A percentile compares a stretch with the other conserved stretches of the same genome.
Conservation (phyloP, 1,139 yeast species). For the Suhomyces maxii region DNA sequence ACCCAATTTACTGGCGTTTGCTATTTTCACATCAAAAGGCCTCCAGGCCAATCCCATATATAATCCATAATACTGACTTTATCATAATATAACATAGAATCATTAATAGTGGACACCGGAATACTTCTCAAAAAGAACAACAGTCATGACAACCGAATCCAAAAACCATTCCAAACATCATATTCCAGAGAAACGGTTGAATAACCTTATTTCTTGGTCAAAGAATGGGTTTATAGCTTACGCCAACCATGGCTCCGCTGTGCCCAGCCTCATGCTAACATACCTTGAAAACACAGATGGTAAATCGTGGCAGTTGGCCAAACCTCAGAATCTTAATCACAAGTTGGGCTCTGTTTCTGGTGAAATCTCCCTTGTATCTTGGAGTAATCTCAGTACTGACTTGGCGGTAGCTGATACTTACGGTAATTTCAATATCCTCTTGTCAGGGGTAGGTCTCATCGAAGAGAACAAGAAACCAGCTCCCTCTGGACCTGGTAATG, state of each 20-base stretch:
- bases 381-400: slow-evolving; percentile 57
- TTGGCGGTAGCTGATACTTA: slow-evolving; percentile 49
- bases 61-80: too few relatives aligned
- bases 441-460: slow-evolving; percentile 46
- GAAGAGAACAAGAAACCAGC: slow-evolving; percentile 11
- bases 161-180: not conserved
- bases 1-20: too few relatives aligned
- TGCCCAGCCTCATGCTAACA: slow-evolving; percentile 47
- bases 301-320: slow-evolving; percentile 62
- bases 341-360: slow-evolving; percentile 34
- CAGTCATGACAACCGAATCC: not conserved
- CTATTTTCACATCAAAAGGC: too few relatives aligned
- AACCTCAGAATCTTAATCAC: slow-evolving; percentile 44
- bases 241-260: slow-evolving; percentile 24
- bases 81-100: too few relatives aligned
- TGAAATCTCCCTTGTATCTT: slow-evolving; percentile 35
- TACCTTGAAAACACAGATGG: slow-evolving; percentile 68
- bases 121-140: too few relatives aligned
- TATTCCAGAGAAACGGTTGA: not conserved
- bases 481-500: not conserved
- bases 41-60: too few relatives aligned
- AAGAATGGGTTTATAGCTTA: slow-evolving; percentile 73
- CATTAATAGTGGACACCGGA: too few relatives aligned
- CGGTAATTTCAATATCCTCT: slow-evolving; percentile 51
- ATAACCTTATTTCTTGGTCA: slow-evolving; percentile 61